Conservation (phyloP, 495 filamentous ascomycete species). For the Alectoria sarmentosa region DNA sequence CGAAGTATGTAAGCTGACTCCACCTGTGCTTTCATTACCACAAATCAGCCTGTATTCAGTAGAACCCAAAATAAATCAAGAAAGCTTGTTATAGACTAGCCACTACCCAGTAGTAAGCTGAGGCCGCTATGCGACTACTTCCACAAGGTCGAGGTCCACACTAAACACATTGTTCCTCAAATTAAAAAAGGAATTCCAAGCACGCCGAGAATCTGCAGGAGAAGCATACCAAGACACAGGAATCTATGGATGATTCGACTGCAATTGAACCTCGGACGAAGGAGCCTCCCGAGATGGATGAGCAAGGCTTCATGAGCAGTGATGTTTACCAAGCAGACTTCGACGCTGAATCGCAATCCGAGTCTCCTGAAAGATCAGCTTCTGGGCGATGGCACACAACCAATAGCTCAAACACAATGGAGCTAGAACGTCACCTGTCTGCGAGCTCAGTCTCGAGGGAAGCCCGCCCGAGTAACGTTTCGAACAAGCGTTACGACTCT, state of each 20-base stretch:
- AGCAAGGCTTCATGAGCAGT: slow-evolving; percentile 10
- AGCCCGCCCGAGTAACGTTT: background rate
- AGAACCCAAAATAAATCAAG: background rate
- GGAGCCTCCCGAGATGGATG: slow-evolving; percentile 11
- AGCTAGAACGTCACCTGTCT: background rate
- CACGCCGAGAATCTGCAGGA: background rate
- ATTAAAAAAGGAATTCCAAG: background rate
- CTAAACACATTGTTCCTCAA: background rate
- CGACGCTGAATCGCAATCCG: background rate
- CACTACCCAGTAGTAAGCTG: background rate
- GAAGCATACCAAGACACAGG: background rate
- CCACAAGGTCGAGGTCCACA: background rate
- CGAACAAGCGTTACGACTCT: background rate
- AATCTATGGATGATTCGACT: slow-evolving; percentile 1
- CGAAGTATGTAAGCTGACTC: background rate
- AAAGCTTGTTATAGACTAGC: background rate
- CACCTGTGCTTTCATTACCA: background rate
- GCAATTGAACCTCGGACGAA: background rate
- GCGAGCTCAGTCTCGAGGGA: background rate
- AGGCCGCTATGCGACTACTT: background rate
- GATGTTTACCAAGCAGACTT: slow-evolving; percentile 5
- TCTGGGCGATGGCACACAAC: background rate
- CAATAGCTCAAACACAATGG: background rate
- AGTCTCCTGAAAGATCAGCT: background rate
- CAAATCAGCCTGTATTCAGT: background rate